Conservation (phyloP, 495 filamentous ascomycete genomes). For the Neurospora hispaniola region DNA sequence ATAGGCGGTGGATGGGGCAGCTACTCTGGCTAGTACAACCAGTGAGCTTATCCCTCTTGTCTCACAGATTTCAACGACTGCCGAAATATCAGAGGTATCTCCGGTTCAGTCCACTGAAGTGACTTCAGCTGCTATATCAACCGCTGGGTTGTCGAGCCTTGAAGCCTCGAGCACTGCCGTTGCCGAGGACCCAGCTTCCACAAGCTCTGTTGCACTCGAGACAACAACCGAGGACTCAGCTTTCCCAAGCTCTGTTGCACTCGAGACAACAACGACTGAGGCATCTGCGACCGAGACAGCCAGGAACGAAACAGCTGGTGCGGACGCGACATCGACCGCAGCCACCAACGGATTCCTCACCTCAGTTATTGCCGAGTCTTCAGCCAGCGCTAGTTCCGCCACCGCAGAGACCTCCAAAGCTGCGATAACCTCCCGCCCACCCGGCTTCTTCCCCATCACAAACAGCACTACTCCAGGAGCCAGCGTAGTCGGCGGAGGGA, state of each 20-base stretch:
- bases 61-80: background rate
- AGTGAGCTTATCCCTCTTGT: background rate
- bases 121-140: background rate
- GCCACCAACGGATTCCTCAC: background rate
- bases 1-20: background rate
- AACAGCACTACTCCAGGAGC: conserved; percentile 1
- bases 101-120: background rate
- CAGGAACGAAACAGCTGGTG: background rate
- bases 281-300: background rate
- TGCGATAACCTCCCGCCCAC: background rate
- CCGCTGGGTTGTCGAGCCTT: background rate
- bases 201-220: background rate
- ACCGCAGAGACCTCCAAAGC: background rate
- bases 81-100: background rate
- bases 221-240: background rate
- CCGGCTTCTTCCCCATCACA: background rate
- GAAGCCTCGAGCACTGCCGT: background rate
- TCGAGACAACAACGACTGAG: background rate
- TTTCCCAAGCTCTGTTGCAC: background rate
- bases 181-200: background rate
- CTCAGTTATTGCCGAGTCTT: background rate
- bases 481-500: background rate
- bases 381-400: background rate
- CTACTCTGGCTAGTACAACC: background rate
- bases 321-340: background rate